Base-by-base conservation (phyloP, 208 protist species). In the Leishmania lainsoni region DNA sequence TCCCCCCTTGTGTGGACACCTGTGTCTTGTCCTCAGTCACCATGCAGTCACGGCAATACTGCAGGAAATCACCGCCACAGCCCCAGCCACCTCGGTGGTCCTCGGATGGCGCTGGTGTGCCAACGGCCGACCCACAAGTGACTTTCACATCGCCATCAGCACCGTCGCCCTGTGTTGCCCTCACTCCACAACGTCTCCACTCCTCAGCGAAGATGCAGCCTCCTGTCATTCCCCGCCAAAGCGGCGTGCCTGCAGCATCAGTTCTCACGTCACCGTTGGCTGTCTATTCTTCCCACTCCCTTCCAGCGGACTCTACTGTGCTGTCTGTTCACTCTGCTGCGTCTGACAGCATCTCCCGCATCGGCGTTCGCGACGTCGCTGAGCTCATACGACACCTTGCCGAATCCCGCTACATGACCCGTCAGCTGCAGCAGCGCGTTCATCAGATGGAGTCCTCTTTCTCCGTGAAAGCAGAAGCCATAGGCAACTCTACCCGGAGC, bases 331-430 rank as follows among this genome's bases (percentile, higher is more conserved):
- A 71, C 58, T 79, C 76, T 26, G 51, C 26, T 42, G 59, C 59
- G 35, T 66, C 52, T 52, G 35, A 58, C 51, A 79, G 17, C 76
- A n/a, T 10, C 48, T 71, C 82, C 8, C 77, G 56, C 65, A 83
- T 88, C 42, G 85, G 85, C 42, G 81, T 86, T 42, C 87, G 84
- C 17, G 85, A 89, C 48, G 89, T 96, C 26, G 92, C 91, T 5
- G 89, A 90, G 69, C 85, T 96, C 48, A 91, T 94, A 39, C 86
- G 90, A 4, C 89, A 94, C 83, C 87, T 96, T 6, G 93, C 93
- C 14, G 90, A 93, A 83, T 75, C 91, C 10, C 90, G 88, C 54
- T 81, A 83, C 68, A 86, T 89, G 51, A 83, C 88, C 8, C 84
- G 85, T 22, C 86, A 81, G 54, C 76, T 94, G 48, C 81, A 87